phyloP scores from a whole-genome alignment of 768 basidiomycete species.

The Postia placenta region DNA sequence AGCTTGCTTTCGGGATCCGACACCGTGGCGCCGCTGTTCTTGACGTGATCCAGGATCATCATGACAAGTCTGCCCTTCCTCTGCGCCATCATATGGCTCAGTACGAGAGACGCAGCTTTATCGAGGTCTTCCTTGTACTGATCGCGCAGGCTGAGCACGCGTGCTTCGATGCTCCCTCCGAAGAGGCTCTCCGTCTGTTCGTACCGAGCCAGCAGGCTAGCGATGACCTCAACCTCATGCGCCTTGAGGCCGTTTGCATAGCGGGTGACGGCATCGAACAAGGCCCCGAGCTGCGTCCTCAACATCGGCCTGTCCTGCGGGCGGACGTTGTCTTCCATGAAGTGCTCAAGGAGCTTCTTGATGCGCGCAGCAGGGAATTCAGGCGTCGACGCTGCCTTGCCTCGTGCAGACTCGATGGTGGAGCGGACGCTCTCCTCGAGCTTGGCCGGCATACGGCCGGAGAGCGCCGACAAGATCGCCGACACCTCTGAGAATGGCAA shows the following conservation, averaged over 20 bases:
- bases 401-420: slow-evolving; percentile 68
- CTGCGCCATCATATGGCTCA: slow-evolving; percentile 94
- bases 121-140: slow-evolving; percentile 91
- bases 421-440: slow-evolving; percentile 83
- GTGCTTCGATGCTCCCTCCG: slow-evolving; percentile 89
- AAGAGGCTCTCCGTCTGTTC: slow-evolving; percentile 88
- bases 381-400: slow-evolving; percentile 53
- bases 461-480: slow-evolving; percentile 80
- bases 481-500: slow-evolving; percentile 85
- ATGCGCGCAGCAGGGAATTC: slow-evolving; percentile 91
- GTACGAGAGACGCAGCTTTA: slow-evolving; percentile 75
- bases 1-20: slow-evolving; percentile 70
- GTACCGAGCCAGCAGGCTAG: slow-evolving; percentile 71
- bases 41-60: slow-evolving; percentile 84
- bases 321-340: slow-evolving; percentile 73
- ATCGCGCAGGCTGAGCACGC: slow-evolving; percentile 85
- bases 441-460: slow-evolving; percentile 89
- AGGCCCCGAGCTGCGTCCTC: slow-evolving; percentile 58
- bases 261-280: slow-evolving; percentile 72
- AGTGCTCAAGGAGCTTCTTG: slow-evolving; percentile 82
- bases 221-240: slow-evolving; percentile 78
- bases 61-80: slow-evolving; percentile 88
- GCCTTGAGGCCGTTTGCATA: slow-evolving; percentile 81
- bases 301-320: slow-evolving; percentile 79
- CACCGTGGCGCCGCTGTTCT: slow-evolving; percentile 69